Percentiles rank a stretch among this genome's conserved stretches.
Conservation (phyloP, 2,329 filamentous ascomycete genomes). For the Dothistroma septosporum region DNA sequence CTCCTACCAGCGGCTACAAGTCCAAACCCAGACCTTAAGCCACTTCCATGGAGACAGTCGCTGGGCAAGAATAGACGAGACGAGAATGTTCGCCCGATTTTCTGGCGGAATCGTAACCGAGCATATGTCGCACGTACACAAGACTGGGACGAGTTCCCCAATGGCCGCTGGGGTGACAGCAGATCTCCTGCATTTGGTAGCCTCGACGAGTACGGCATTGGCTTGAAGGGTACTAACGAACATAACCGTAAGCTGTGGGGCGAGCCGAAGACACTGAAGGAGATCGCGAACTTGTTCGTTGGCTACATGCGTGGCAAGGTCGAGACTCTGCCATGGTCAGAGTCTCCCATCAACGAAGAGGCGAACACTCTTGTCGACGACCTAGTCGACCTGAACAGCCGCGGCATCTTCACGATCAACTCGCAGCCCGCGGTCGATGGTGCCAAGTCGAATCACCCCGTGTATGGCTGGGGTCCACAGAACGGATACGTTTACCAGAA, state of each 20-base stretch:
- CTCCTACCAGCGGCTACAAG: conserved; percentile 74
- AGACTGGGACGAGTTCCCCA: conserved; percentile 98
- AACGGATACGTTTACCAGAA: conserved; percentile 99
- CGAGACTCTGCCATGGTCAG: conserved; percentile 87
- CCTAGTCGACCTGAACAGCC: conserved; percentile 75
- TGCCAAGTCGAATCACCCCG: conserved; percentile 76
- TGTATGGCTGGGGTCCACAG: conserved; percentile 89
- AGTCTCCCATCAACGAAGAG: conserved; percentile 78
- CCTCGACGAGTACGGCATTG: conserved; percentile 89
- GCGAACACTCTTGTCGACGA: conserved; percentile 72
- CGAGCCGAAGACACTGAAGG: conserved; percentile 70
- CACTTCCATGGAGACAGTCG: conserved; percentile 95
- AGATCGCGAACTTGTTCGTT: conserved; percentile 79
- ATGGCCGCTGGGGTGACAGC: conserved; percentile 97
- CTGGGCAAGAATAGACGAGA: conserved; percentile 81
- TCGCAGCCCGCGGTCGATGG: conserved; percentile 94
- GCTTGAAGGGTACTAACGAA: conserved; percentile 90
- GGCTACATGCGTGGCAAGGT: conserved; percentile 78
- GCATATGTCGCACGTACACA: conserved; percentile 94
- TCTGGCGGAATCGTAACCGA: conserved; percentile 96
- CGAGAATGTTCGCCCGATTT: conserved; percentile 95
- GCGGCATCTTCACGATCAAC: conserved; percentile 91
- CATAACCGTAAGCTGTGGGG: conserved; percentile 96
- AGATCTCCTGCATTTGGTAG: conserved; percentile 94
- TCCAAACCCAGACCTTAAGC: conserved; percentile 49